Evolutionary conservation across 148 eudicot species (phyloP).

Genomic region (Gaultheria prostrata): DNA sequence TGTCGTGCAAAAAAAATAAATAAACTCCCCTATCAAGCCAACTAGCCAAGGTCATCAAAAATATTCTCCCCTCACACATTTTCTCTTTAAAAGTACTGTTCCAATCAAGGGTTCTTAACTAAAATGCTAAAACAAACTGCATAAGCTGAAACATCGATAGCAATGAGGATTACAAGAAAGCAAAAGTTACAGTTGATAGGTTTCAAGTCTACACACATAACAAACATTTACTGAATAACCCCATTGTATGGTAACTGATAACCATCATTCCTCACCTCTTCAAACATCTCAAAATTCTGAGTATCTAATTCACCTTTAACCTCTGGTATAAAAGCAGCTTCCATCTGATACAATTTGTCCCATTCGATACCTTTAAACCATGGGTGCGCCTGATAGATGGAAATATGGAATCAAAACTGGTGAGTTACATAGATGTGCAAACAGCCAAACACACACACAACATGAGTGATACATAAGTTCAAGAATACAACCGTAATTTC

Average conservation of each 20-base stretch:
- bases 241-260: not conserved
- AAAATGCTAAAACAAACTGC: not conserved
- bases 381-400: constrained; percentile 29
- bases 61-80: not conserved
- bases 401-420: constrained; percentile 2
- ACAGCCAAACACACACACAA: not conserved
- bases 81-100: not conserved
- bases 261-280: constrained; percentile 29
- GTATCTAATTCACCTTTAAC: constrained; percentile 42
- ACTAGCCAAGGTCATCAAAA: not conserved
- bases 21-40: not conserved
- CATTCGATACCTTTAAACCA: constrained; percentile 36
- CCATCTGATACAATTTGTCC: constrained; percentile 37
- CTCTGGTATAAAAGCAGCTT: constrained; percentile 45
- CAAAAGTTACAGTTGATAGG: not conserved
- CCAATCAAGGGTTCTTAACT: not conserved
- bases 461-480: not conserved
- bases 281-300: constrained; percentile 44
- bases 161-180: not conserved
- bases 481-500: constrained; percentile 28
- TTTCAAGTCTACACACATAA: not conserved
- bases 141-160: not conserved
- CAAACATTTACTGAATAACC: not conserved
- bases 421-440: not conserved
- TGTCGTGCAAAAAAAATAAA: too few species aligned